A percentile compares a stretch with the other conserved stretches of the same genome.
These are phyloP conservation scores for Geotrichum ghanense DNA, from an alignment of 805 yeast species.

Conservation along the genomic window DNA sequence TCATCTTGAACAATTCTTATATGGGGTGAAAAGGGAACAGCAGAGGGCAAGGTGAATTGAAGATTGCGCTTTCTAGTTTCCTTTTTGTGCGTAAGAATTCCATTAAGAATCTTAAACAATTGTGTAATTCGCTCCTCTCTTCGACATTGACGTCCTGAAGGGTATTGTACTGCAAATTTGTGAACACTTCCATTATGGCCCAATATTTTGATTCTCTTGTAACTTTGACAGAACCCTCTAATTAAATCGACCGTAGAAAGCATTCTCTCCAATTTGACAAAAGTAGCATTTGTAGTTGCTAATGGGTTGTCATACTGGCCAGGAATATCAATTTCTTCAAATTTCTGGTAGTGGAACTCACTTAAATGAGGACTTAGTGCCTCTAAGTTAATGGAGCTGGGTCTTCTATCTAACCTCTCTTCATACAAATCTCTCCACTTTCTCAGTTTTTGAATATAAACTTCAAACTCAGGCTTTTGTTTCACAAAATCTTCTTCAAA, in stretches of 20 bases:
- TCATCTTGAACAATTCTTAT: slow-evolving; percentile 84
- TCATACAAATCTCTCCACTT: slow-evolving; percentile 91
- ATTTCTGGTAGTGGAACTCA: slow-evolving; percentile 96
- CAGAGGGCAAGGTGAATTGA: slow-evolving; percentile 77
- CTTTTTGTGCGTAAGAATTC: slow-evolving; percentile 64
- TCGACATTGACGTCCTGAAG: slow-evolving; percentile 95
- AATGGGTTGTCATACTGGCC: slow-evolving; percentile 83
- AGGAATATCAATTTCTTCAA: slow-evolving; percentile 94
- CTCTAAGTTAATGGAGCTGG: slow-evolving; percentile 71
- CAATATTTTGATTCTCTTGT: slow-evolving; percentile 75
- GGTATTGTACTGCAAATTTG: slow-evolving; percentile 92
- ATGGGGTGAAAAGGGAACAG: slow-evolving; percentile 90
- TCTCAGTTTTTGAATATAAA: slow-evolving; percentile 70
- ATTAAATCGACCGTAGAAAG: slow-evolving; percentile 79
- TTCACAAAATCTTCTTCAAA: slow-evolving; percentile 86
- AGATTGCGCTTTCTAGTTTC: slow-evolving; percentile 82
- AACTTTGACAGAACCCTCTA: slow-evolving; percentile 83
- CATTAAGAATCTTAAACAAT: slow-evolving; percentile 78
- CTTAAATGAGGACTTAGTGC: slow-evolving; percentile 88
- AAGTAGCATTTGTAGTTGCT: slow-evolving; percentile 81
- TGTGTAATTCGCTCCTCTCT: slow-evolving; percentile 93
- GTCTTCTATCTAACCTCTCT: slow-evolving; percentile 79
- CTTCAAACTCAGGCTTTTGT: slow-evolving; percentile 78
- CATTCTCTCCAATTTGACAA: slow-evolving; percentile 86
- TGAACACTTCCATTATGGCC: slow-evolving; percentile 91